Percentiles rank a stretch among this genome's conserved stretches.
Conservation (phyloP, 805 yeast genomes). For the Sugiyamaella smithiae region DNA sequence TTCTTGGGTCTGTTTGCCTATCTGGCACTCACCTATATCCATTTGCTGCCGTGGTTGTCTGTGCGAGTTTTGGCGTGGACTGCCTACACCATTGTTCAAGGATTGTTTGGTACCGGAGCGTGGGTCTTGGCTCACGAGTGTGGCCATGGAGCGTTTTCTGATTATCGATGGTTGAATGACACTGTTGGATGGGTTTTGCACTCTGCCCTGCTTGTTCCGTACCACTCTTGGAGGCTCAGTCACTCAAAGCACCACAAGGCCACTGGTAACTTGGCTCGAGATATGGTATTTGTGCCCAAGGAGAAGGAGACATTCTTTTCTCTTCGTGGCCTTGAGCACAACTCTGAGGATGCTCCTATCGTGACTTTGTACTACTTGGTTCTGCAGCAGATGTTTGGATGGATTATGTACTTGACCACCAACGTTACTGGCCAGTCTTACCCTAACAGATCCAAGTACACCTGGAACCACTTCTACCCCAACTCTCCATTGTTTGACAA, state of each 20-base stretch:
- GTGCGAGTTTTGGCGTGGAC: slow-evolving; percentile 60
- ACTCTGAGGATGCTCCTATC: slow-evolving; percentile 74
- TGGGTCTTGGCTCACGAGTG: slow-evolving; percentile 92
- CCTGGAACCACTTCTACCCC: slow-evolving; percentile 69
- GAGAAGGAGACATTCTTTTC: slow-evolving; percentile 54
- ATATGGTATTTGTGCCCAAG: slow-evolving; percentile 81
- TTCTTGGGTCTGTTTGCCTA: slow-evolving; percentile 47
- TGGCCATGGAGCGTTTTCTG: slow-evolving; percentile 84
- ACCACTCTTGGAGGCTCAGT: slow-evolving; percentile 80
- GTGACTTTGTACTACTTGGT: slow-evolving; percentile 54
- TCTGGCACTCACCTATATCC: slow-evolving; percentile 54
- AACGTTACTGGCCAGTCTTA: slow-evolving; percentile 77
- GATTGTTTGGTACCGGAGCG: slow-evolving; percentile 69
- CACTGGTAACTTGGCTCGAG: slow-evolving; percentile 77
- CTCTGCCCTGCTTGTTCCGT: slow-evolving; percentile 76
- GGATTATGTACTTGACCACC: slow-evolving; percentile 61
- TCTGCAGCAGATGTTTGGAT: slow-evolving; percentile 74
- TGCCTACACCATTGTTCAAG: slow-evolving; percentile 51
- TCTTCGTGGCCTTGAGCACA: slow-evolving; percentile 44
- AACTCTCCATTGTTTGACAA: slow-evolving; percentile 69
- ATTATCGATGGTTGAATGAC: slow-evolving; percentile 70
- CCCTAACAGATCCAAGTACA: slow-evolving; percentile 46
- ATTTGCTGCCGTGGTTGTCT: slow-evolving; percentile 41
- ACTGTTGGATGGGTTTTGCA: slow-evolving; percentile 81
- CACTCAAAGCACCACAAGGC: slow-evolving; percentile 91